phyloP scores from a whole-genome alignment of 202 grass and related monocot species.

The Dendrocalamus latiflorus region DNA sequence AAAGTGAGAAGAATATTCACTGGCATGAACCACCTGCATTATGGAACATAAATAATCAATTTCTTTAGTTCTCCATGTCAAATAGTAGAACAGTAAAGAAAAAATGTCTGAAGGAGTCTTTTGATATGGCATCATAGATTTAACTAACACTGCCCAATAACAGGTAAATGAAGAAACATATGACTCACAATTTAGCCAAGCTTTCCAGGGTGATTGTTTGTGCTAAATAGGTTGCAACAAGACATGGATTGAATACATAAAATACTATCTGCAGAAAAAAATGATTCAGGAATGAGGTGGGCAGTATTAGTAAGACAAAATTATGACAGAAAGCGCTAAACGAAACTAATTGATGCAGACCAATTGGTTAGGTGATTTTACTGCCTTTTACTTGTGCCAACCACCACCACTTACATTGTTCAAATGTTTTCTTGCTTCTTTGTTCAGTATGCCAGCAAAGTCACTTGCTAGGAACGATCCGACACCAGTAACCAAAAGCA shows the following conservation, averaged over 20 bases:
- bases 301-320: background rate
- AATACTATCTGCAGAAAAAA: conserved; percentile 62
- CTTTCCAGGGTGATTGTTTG: conserved; percentile 79
- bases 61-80: background rate
- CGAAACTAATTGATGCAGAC: background rate
- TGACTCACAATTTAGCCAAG: conserved; percentile 63
- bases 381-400: background rate
- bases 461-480: conserved; percentile 69
- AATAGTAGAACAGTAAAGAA: background rate
- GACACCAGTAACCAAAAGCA: conserved; percentile 71
- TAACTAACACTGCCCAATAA: background rate
- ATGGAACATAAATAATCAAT: background rate
- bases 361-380: background rate
- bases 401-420: conserved; percentile 55
- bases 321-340: background rate
- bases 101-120: background rate
- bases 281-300: background rate
- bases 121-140: background rate
- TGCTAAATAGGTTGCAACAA: conserved; percentile 54
- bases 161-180: background rate
- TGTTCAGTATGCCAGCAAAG: conserved; percentile 46
- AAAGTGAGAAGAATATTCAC: conserved; percentile 76
- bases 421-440: conserved; percentile 63
- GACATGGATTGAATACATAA: conserved; percentile 79
- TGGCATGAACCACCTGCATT: conserved; percentile 91